Percentiles rank a stretch among this genome's conserved stretches.
Evolutionary conservation across 805 yeast genomes (phyloP).

Genomic region (Maudiozyma serrabonitensis): DNA sequence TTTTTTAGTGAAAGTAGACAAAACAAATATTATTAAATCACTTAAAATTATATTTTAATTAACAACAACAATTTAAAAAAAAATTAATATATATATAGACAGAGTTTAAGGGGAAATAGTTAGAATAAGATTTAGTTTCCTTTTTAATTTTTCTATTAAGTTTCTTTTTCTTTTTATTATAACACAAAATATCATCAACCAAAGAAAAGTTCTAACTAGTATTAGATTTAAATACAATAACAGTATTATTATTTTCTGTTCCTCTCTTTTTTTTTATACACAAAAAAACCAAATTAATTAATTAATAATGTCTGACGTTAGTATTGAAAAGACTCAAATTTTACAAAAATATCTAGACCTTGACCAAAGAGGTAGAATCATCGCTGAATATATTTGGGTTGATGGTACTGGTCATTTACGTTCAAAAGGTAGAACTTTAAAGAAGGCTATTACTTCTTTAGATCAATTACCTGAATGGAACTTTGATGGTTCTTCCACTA

Average conservation of each 20-base stretch:
- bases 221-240: not conserved
- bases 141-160: not conserved
- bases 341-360: conserved; percentile 75
- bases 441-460: conserved; percentile 53
- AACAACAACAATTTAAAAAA: not conserved
- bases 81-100: not conserved
- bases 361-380: conserved; percentile 74
- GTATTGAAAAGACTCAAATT: conserved; percentile 57
- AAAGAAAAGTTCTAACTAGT: not conserved
- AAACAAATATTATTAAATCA: no score
- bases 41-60: no score
- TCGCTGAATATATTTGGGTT: conserved; percentile 98
- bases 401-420: conserved; percentile 86
- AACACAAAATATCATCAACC: not conserved
- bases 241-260: not conserved
- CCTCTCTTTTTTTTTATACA: not conserved
- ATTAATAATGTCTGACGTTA: conserved; percentile 14
- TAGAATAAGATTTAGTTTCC: no score
- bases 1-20: no score
- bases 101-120: no score
- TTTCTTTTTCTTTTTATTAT: not conserved
- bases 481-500: conserved; percentile 97
- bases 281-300: not conserved
- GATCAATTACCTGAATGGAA: conserved; percentile 98
- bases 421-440: conserved; percentile 87